phyloP scores from a whole-genome alignment of 2,329 filamentous ascomycete genomes.

The Botrytis fragariae region DNA sequence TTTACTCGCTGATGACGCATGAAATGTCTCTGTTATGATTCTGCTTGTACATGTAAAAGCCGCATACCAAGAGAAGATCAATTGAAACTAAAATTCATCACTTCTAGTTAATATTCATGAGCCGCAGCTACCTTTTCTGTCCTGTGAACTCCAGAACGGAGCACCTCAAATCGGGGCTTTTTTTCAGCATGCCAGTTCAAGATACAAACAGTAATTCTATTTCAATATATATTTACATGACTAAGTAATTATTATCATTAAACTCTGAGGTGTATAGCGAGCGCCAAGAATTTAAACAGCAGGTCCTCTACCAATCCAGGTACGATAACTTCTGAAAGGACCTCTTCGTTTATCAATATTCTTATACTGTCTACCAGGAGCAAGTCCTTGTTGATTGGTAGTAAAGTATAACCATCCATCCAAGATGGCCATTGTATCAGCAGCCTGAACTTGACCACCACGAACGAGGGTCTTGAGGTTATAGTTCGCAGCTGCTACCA shows the following conservation, averaged over 20 bases:
- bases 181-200: neutral
- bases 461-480: neutral
- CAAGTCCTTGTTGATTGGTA: slow-evolving; percentile 7
- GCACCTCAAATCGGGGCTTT: neutral
- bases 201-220: neutral
- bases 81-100: neutral
- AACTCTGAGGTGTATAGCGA: too few relatives aligned
- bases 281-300: neutral
- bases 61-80: neutral
- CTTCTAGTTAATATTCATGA: neutral
- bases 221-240: neutral
- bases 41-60: neutral
- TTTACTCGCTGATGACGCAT: neutral
- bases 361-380: slow-evolving; percentile 8
- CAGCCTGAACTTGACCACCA: neutral
- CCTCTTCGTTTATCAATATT: slow-evolving; percentile 6
- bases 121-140: neutral
- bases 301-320: slow-evolving; percentile 6
- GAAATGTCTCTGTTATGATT: neutral
- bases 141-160: neutral
- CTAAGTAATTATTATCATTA: neutral
- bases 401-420: slow-evolving; percentile 11
- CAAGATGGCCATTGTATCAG: slow-evolving; percentile 10
- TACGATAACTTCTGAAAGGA: neutral
- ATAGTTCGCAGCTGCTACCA: neutral